These are phyloP conservation scores for Serendipita indica DNA, from an alignment of 768 basidiomycete species.

Conservation along the genomic window DNA sequence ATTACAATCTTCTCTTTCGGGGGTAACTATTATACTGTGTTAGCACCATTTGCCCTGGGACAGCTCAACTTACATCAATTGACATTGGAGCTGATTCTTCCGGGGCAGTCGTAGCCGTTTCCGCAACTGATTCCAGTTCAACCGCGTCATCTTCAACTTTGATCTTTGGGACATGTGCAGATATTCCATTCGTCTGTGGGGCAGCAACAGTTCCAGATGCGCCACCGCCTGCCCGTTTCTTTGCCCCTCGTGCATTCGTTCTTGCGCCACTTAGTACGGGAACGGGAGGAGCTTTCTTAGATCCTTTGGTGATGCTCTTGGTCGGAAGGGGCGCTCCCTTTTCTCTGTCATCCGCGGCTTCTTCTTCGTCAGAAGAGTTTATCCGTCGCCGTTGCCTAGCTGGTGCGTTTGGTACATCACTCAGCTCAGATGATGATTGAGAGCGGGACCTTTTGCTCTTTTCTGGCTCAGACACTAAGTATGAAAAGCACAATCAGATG, in stretches of 20 bases:
- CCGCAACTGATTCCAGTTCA: conserved; percentile 1
- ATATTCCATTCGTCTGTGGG: not conserved
- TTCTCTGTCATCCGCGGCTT: not conserved
- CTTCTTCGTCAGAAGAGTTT: not conserved
- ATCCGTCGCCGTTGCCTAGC: not conserved
- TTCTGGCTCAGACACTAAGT: conserved; percentile 27
- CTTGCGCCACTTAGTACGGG: conserved; percentile 5
- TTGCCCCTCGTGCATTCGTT: conserved; percentile 6
- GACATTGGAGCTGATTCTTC: conserved; percentile 21
- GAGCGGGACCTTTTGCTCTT: conserved; percentile 34
- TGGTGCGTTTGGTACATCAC: conserved; percentile 1
- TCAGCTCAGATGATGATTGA: conserved; percentile 39
- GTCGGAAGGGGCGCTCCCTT: not conserved
- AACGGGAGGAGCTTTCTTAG: conserved; percentile 4
- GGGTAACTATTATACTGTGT: conserved; percentile 25
- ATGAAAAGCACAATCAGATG: conserved; percentile 19
- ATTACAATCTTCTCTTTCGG: conserved; percentile 57
- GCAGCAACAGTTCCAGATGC: not conserved
- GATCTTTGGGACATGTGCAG: not conserved
- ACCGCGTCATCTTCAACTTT: conserved; percentile 1
- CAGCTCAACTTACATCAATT: conserved; percentile 31
- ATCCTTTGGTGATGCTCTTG: not conserved
- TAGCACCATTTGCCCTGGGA: conserved; percentile 4
- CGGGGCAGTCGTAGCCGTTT: conserved; percentile 7
- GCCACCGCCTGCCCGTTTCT: not conserved